These are phyloP conservation scores for Colletotrichum tofieldiae DNA, from an alignment of 2,329 filamentous ascomycete genomes.

Conservation along the genomic window DNA sequence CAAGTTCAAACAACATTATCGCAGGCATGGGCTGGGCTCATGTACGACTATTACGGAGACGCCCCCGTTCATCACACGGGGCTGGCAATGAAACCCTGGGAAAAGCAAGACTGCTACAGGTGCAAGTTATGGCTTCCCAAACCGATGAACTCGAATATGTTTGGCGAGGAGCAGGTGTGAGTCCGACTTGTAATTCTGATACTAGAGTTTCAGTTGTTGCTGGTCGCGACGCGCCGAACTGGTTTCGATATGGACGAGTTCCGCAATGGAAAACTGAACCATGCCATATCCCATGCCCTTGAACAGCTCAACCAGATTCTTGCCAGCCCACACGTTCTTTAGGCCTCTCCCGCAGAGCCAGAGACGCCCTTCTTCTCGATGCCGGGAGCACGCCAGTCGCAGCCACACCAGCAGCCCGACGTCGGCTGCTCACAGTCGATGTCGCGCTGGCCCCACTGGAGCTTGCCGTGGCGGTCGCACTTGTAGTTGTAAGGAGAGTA, in stretches of 20 bases:
- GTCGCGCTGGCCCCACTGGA: neutral
- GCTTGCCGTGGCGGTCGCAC: constrained; percentile 8
- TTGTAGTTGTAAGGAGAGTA: constrained; percentile 13
- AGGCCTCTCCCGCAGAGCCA: neutral
- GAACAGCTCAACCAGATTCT: neutral
- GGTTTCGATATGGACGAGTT: neutral
- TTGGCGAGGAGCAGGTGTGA: no score
- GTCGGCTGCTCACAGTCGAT: constrained; percentile 17
- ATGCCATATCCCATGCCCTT: neutral
- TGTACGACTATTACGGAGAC: no score
- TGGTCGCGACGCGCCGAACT: neutral
- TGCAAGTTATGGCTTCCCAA: no score
- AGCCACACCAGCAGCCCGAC: constrained; percentile 25
- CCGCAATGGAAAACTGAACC: neutral
- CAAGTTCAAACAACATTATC: no score
- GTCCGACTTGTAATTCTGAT: no score
- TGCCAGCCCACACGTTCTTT: neutral
- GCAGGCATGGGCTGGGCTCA: no score
- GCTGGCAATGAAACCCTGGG: no score
- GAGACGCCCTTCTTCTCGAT: neutral
- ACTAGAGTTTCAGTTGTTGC: no score
- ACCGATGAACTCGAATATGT: no score
- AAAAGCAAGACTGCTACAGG: no score
- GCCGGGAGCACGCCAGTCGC: constrained; percentile 18
- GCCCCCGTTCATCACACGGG: no score